Evolutionary conservation across 2,329 filamentous ascomycete genomes (phyloP), one percentile per base, ranked within the genome.

Genomic region (Colletotrichum spinosum): DNA sequence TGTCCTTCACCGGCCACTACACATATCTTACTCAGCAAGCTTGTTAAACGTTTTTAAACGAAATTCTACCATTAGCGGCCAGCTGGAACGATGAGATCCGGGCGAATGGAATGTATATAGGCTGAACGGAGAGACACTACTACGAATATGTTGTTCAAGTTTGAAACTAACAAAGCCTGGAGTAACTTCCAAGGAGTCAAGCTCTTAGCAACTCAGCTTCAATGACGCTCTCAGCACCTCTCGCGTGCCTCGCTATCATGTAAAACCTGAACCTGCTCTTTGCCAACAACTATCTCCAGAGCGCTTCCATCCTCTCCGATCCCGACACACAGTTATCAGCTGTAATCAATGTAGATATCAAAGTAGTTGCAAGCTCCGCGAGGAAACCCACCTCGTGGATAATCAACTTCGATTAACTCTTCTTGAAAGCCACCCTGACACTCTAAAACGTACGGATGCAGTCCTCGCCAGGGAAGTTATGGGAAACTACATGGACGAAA

Each of bases 381-480:
- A 78, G 77, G 6, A 81, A 67, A 2, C 80, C 75, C 35, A 77
- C 73, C 44, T 81, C 79, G 33, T 80, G 76, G 38, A 80, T 71
- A 0, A 81, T 61, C 1, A 80, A 68, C 65, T 76, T 79, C 10
- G 75, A 78, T 54, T 77, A 79, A 0, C 76, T 75, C n/a, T 72
- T 73, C 33, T 69, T 69, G 78, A 82, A 80, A 0, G 77, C 78
- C 6, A 66, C 61, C 15, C 71, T 75, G 67, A 78, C 54, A 9
- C 75, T 70, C 0, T 34, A 25, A 1, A 81, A 69, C 8, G 81
- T 74, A 10, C 72, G 49, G 11, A 70, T 66, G 33, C 73, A 75
- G 10, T 74, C 71, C 6, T 73, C 71, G n/a, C 81, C 76, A 0
- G 75, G 72, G 76, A 77, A 82, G 65, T 83, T 78, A 52, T 83